These are phyloP conservation scores for Eucalyptus guilfoylei DNA, from an alignment of 345 rosid species.

Conservation along the genomic window DNA sequence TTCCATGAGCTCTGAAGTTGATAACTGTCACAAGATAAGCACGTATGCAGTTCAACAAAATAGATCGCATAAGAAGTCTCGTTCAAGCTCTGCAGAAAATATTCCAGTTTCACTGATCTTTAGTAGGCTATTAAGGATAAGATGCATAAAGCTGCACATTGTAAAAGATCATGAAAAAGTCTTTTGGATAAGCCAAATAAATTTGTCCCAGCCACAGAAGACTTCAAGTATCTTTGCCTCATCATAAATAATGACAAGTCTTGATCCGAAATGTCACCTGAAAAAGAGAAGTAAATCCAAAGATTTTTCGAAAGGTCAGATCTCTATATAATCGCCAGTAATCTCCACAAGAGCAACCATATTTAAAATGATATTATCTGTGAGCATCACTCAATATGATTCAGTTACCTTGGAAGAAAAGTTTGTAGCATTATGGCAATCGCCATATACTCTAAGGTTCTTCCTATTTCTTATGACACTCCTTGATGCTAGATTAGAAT, in stretches of 20 bases:
- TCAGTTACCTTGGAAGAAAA: slow-evolving; percentile 20
- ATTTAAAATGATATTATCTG: slow-evolving; percentile 15
- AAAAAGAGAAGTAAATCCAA: not conserved
- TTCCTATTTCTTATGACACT: slow-evolving; percentile 14
- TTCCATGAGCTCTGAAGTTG: not conserved
- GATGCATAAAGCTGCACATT: not conserved
- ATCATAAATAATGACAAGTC: not conserved
- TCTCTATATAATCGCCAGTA: slow-evolving; percentile 10
- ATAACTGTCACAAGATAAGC: not conserved
- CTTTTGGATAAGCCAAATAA: not conserved
- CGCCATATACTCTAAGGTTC: slow-evolving; percentile 28
- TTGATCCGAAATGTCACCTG: not conserved
- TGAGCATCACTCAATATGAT: slow-evolving; percentile 29
- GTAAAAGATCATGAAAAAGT: not conserved
- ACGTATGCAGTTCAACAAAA: not conserved
- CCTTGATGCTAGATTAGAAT: slow-evolving; percentile 12
- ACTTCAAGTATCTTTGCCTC: not conserved
- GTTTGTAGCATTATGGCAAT: slow-evolving; percentile 17
- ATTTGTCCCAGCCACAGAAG: not conserved
- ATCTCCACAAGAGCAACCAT: slow-evolving; percentile 34
- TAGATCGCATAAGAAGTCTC: not conserved
- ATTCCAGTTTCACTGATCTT: not conserved
- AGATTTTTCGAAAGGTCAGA: not conserved
- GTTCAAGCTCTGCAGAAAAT: not conserved
- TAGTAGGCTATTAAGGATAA: not conserved